Evolutionary conservation across 169 alveolate genomes (phyloP), one percentile per base, ranked within the genome.

Genomic region (Cryptosporidium ubiquitum): DNA sequence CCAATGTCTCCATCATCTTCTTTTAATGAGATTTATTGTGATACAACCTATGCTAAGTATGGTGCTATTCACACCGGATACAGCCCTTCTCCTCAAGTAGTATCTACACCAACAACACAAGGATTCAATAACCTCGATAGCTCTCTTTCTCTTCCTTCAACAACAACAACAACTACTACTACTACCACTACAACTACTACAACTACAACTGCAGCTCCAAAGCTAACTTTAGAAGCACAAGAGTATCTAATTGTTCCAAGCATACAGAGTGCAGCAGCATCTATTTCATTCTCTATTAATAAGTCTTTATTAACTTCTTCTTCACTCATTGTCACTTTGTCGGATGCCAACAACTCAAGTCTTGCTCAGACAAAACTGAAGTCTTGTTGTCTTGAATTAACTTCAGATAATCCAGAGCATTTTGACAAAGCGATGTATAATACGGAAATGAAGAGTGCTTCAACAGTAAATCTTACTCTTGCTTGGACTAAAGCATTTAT

Each of bases 401-500:
- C 60, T 20, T 61, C 89, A 26, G 75, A 66, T 26, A 79, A 60
- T 60, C 44, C 40, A 44, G 69, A 55, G 39, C 40, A 61, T 23
- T 79, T 61, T 60, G 89, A 79, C 49, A 79, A 66, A 35, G 7
- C 10, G 1, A 79, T 37, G 18, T 61, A 64, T 23, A 26, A 74
- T 26, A 26, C 35, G 9, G 89, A 58, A 20, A 79, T 79, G 73
- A 61, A 58, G 61, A 23, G 52, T 44, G 5, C 10, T 10, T 47
- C 60, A 20, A 44, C 44, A 40, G 44, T 73, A 18, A 55, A 44
- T 7, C 69, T 79, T 9, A 40, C 89, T 5, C 29, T 79, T 23
- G 89, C 79, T n/a, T 79, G 89, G 89, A 79, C 89, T n/a, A 64
- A 58, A 47, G 44, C 69, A 5, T 79, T 79, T 29, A 61, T 79